These are phyloP conservation scores for Amanita molliuscula DNA, from an alignment of 768 basidiomycete genomes.

Conservation along the genomic window DNA sequence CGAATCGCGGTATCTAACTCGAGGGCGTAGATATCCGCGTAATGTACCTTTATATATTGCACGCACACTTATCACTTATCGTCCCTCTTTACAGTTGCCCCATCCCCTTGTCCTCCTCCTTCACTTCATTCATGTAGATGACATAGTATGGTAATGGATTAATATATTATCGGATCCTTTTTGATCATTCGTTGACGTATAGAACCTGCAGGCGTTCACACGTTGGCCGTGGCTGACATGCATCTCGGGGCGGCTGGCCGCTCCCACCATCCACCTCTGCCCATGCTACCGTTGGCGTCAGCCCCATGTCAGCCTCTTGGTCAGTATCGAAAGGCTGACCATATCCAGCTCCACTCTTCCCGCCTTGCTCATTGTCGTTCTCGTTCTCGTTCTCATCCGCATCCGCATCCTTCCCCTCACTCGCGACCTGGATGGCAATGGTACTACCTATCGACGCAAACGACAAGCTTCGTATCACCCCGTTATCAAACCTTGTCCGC, in stretches of 20 bases:
- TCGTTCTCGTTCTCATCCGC: background rate
- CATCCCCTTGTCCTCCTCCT: background rate
- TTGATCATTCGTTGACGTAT: no score
- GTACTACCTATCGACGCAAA: background rate
- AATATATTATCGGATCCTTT: background rate
- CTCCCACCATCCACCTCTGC: no score
- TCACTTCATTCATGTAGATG: background rate
- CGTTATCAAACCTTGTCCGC: conserved; percentile 20
- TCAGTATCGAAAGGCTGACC: background rate
- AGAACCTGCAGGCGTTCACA: background rate
- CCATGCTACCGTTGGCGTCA: background rate
- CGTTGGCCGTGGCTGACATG: background rate
- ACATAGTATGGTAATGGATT: background rate
- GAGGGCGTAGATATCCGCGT: background rate
- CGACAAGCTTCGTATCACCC: background rate
- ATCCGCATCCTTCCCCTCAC: background rate
- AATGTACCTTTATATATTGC: background rate
- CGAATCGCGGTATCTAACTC: background rate
- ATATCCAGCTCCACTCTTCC: background rate
- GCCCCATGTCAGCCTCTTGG: background rate
- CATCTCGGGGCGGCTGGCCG: background rate
- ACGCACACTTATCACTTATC: background rate
- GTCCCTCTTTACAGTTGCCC: background rate
- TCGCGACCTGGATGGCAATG: background rate
- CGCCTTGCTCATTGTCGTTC: no score